Percentiles rank a stretch among this genome's conserved stretches.
Evolutionary conservation across 1,284 basidiomycete species (phyloP).

Genomic region (Ceratobasidium papillatum): DNA sequence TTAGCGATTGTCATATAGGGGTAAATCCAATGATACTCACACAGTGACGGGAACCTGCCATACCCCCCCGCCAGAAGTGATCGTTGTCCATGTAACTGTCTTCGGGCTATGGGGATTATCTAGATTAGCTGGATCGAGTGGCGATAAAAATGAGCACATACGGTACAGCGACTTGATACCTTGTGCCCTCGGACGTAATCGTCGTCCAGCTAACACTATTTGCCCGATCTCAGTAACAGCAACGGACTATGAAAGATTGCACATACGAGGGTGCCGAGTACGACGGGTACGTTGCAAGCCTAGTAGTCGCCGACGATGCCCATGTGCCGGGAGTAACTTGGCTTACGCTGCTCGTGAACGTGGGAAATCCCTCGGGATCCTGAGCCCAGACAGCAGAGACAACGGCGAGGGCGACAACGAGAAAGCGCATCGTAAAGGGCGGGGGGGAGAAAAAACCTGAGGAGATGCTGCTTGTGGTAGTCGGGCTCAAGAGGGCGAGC

Average conservation of each 20-base stretch:
- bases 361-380: not conserved
- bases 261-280: slow-evolving; percentile 14
- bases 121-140: not conserved
- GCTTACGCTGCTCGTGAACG: not conserved
- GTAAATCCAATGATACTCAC: slow-evolving; percentile 2
- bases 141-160: not conserved
- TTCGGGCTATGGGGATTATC: slow-evolving; percentile 3
- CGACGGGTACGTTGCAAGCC: not conserved
- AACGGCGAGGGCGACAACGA: slow-evolving; percentile 8
- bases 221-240: not conserved
- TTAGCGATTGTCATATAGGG: slow-evolving; percentile 1
- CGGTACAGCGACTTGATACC: slow-evolving; percentile 15
- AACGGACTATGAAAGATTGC: not conserved
- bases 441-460: not conserved
- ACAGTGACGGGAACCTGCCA: not conserved
- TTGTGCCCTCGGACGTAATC: slow-evolving; percentile 9
- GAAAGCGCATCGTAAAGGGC: slow-evolving; percentile 25
- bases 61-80: slow-evolving; percentile 3
- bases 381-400: slow-evolving; percentile 19
- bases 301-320: not conserved
- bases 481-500: slow-evolving; percentile 1
- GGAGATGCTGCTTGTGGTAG: slow-evolving; percentile 23
- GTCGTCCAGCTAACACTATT: slow-evolving; percentile 16
- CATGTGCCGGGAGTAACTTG: slow-evolving; percentile 8
- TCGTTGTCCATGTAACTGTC: not conserved